Evolutionary conservation across 768 basidiomycete genomes (phyloP), one percentile per base, ranked within the genome.

Genomic region (Leucocoprinus birnbaumii): DNA sequence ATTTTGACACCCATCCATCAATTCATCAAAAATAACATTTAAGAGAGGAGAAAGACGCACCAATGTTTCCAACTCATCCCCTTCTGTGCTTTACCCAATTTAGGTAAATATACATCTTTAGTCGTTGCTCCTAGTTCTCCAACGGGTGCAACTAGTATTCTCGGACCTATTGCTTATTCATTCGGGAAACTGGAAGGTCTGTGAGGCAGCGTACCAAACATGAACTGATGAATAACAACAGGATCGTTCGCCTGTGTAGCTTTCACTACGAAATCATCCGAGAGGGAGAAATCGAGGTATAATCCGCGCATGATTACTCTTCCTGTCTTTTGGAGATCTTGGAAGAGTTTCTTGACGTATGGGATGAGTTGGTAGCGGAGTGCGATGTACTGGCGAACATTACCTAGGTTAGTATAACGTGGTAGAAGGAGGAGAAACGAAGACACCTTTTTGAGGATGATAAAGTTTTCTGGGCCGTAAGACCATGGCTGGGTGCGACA

Each of bases 301-400:
- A 73, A 59, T 2, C 66, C 64, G 18, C 69, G 61, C 67, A 71
- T 67, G 37, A 72, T 66, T 7, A 64, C 69, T 48, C 56, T 59
- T 11, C 68, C 66, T 2, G 66, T 65, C 19, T 58, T 53, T 45
- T 71, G 73, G 10, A 73, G 62, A 63, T 63, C 63, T 50, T 59
- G 50, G 57, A 70, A 72, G 16, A 71, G 62, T 40, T 42, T 59
- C 56, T 65, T 68, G 49, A 71, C 60, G 52, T 72, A 71, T 7
- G 67, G 70, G 1, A 65, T 54, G 18, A 71, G 58, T 56, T 70
- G 68, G 58, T 73, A 73, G n/a, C 73, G 65, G n/a, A 71, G 58
- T 3, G 63, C 62, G 46, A 72, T 71, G 56, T 72, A 71, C 71
- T 73, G 48, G 41, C 7, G 27, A 13, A n/a, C 26, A 8, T 35